Evolutionary conservation across 2,329 filamentous ascomycete genomes (phyloP), one percentile per base, ranked within the genome.

Genomic region (Monilinia laxa): DNA sequence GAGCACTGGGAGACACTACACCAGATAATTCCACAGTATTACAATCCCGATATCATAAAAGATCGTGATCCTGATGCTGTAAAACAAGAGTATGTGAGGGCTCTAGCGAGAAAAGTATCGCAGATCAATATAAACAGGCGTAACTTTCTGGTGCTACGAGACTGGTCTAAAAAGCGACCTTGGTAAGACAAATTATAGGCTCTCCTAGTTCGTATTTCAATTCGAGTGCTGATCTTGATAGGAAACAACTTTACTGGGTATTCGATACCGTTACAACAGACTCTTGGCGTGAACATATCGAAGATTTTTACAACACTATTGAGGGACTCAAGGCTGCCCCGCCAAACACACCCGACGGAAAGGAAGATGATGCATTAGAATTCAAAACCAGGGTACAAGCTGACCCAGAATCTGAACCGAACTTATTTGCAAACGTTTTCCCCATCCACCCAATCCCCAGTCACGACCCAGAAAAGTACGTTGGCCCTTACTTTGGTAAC

Each of bases 141-240:
- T 14, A 69, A 70, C 52, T 68, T 65, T 31, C 59, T 68, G 14
- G 47, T 70, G 4, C 63, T 72, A 11, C 55, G 67, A 58, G 69
- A 72, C 38, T 72, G 71, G 71, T 65, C 57, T 23, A 67, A 71
- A 54, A 57, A 47, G 14, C 56, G 69, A 5, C 70, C 70, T 9
- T 72, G 69, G 70, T 66, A 67, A 66, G 58, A 65, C 18, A 64
- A n/a, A 31, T 7, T 1, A 23, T 4, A 52, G n/a, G 12, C 16
- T 20, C 11, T 45, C 16, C 38, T 23, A 18, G n/a, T 3, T 63
- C 20, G 12, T 54, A 10, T 40, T 25, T 40, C n/a, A 54, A 68
- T 2, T 4, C 35, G 23, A 31, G 38, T 58, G 11, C 52, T 64
- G 25, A 64, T 28, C 14, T 45, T 25, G 53, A 49, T 38, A 70